Evolutionary conservation across 768 basidiomycete genomes (phyloP).

Genomic region (Galerina marginata): DNA sequence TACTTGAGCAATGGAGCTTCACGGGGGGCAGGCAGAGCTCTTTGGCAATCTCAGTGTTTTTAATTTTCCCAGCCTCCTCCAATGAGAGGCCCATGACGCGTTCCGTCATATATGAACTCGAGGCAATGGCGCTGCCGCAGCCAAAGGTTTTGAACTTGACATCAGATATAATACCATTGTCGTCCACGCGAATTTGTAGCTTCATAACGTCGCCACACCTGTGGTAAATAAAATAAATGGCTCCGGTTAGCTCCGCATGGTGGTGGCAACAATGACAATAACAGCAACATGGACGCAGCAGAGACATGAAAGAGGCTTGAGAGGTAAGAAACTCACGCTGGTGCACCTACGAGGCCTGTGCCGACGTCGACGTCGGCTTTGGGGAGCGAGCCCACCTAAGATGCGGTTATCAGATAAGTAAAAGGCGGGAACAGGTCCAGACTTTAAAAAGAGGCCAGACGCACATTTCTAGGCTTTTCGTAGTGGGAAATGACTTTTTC

Average conservation of each 20-base stretch:
- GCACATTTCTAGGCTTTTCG: constrained; percentile 94
- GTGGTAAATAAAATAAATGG: constrained; percentile 14
- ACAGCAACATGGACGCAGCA: neutral
- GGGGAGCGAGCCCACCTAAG: constrained; percentile 93
- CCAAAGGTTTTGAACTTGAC: constrained; percentile 99
- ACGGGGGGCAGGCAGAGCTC: constrained; percentile 95
- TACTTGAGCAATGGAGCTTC: constrained; percentile 94
- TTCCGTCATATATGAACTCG: constrained; percentile 98
- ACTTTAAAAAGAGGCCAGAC: constrained; percentile 45
- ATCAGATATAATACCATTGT: constrained; percentile 93
- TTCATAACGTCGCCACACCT: constrained; percentile 99
- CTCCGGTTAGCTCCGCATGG: constrained; percentile 36
- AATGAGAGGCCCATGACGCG: constrained; percentile 93
- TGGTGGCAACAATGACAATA: constrained; percentile 17
- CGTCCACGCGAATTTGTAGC: constrained; percentile 96
- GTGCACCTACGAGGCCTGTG: constrained; percentile 96
- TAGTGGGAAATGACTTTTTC: constrained; percentile 98
- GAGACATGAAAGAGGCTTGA: constrained; percentile 11
- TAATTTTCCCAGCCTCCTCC: constrained; percentile 94
- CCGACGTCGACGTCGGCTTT: constrained; percentile 93
- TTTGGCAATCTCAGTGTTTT: constrained; percentile 99
- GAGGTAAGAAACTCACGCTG: constrained; percentile 68
- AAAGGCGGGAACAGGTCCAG: constrained; percentile 26
- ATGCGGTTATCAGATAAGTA: constrained; percentile 62
- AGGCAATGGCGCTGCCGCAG: constrained; percentile 97